Conservation (phyloP, 306 rosid genomes). For the Cicer arietinum region DNA sequence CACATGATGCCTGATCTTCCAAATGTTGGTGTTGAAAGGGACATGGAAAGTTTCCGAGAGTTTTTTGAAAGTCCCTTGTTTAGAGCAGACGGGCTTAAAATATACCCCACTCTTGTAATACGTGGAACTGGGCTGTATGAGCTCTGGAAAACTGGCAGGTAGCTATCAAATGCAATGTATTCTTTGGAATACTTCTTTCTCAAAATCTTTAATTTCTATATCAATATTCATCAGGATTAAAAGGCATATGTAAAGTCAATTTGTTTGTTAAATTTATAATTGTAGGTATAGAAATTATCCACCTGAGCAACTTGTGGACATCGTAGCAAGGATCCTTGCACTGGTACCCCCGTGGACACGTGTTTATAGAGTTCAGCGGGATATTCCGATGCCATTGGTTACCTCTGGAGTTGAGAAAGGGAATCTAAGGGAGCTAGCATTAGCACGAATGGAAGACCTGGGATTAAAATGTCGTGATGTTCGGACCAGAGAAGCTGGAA, state of each 20-base stretch:
- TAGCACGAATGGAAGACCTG: conserved; percentile 97
- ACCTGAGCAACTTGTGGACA: conserved; percentile 98
- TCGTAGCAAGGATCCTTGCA: conserved; percentile 89
- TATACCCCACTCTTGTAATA: conserved; percentile 94
- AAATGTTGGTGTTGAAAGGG: conserved; percentile 97
- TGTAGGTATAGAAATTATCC: conserved; percentile 96
- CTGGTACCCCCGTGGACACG: conserved; percentile 99
- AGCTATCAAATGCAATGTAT: conserved; percentile 23
- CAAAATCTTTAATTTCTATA: not conserved
- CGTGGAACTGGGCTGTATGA: conserved; percentile 99
- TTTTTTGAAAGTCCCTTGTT: conserved; percentile 90
- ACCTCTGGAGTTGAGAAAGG: conserved; percentile 99
- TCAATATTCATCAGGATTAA: conserved; percentile 11
- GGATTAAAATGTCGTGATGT: conserved; percentile 98
- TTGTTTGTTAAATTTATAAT: conserved; percentile 30
- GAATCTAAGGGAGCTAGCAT: conserved; percentile 89
- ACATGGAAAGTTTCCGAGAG: conserved; percentile 95
- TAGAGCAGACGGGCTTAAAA: conserved; percentile 98
- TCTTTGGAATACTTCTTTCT: not conserved
- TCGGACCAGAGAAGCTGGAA: conserved; percentile 96
- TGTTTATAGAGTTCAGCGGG: conserved; percentile 98
- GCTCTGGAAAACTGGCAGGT: conserved; percentile 99
- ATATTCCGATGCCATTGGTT: conserved; percentile 98
- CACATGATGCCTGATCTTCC: conserved; percentile 99
- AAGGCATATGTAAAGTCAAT: conserved; percentile 8